Evolutionary conservation across 305 asterid genomes (phyloP).

Genomic region (Fraxinus sp.): DNA sequence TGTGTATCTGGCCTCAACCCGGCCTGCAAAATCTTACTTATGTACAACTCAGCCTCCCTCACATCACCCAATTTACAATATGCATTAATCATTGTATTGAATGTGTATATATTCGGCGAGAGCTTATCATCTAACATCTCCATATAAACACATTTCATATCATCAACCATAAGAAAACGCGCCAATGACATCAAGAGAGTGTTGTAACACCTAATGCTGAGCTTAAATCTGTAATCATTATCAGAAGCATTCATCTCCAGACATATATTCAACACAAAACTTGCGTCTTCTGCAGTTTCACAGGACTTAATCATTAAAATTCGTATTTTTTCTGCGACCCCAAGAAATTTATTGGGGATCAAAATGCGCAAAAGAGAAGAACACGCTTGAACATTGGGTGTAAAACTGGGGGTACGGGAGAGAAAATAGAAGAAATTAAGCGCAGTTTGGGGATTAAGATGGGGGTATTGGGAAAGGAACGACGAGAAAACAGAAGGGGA

Average conservation of each 20-base stretch:
- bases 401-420: constrained; percentile 49
- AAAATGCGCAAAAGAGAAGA: constrained; percentile 57
- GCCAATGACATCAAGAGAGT: constrained; percentile 59
- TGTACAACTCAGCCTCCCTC: constrained; percentile 53
- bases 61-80: constrained; percentile 72
- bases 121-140: constrained; percentile 66
- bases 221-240: constrained; percentile 40
- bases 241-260: constrained; percentile 42
- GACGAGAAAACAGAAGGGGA: constrained; percentile 52
- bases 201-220: constrained; percentile 58
- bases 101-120: constrained; percentile 68
- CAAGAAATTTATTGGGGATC: constrained; percentile 39
- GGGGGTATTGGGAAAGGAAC: constrained; percentile 52
- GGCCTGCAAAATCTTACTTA: constrained; percentile 58
- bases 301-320: constrained; percentile 57
- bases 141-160: constrained; percentile 57
- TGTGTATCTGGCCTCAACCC: constrained; percentile 73
- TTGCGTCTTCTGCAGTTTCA: constrained; percentile 39
- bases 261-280: constrained; percentile 40
- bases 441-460: constrained; percentile 60
- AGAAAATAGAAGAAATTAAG: constrained; percentile 47
- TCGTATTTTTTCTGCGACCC: constrained; percentile 45
- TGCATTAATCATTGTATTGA: constrained; percentile 70
- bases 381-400: constrained; percentile 46
- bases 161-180: constrained; percentile 53